Percentiles rank a stretch among this genome's conserved stretches.
Conservation (phyloP, 352 stramenopile species). For the Globisporangium paddicum region DNA sequence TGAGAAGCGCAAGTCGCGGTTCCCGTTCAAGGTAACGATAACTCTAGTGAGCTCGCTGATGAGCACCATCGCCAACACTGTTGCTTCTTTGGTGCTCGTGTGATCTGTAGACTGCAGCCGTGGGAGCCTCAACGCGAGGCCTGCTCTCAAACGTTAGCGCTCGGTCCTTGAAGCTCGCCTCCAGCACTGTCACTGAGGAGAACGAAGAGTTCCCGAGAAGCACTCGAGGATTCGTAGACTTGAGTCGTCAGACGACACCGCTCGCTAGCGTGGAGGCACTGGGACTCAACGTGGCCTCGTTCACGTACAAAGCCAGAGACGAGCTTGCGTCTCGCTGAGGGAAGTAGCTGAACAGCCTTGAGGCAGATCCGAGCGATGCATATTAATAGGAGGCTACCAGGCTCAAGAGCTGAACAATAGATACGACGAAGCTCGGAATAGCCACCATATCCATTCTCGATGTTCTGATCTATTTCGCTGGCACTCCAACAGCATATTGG, state of each 20-base stretch:
- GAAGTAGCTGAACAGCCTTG: not conserved
- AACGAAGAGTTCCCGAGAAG: not conserved
- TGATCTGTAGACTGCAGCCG: not conserved
- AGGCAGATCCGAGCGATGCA: not conserved
- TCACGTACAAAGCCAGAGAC: constrained; percentile 36
- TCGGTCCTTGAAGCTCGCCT: constrained; percentile 6
- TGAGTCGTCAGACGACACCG: constrained; percentile 10
- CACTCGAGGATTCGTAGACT: not conserved
- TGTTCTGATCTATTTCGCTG: not conserved
- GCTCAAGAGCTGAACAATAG: not conserved
- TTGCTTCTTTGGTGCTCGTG: not conserved
- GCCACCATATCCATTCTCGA: not conserved
- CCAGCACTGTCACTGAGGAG: constrained; percentile 6
- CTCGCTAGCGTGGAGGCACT: constrained; percentile 45
- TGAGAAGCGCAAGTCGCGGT: constrained; percentile 30
- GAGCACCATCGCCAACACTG: not conserved
- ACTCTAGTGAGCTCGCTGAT: too few species aligned
- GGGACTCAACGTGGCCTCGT: constrained; percentile 52
- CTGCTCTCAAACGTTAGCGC: constrained; percentile 12
- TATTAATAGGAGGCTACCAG: not conserved
- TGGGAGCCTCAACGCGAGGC: constrained; percentile 1
- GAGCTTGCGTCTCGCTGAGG: constrained; percentile 8
- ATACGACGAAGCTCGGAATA: not conserved
- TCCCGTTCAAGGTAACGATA: constrained; percentile 22
- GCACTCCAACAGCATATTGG: not conserved